These are phyloP conservation scores for Leishmania arabica DNA, from an alignment of 208 protist genomes.

Conservation along the genomic window DNA sequence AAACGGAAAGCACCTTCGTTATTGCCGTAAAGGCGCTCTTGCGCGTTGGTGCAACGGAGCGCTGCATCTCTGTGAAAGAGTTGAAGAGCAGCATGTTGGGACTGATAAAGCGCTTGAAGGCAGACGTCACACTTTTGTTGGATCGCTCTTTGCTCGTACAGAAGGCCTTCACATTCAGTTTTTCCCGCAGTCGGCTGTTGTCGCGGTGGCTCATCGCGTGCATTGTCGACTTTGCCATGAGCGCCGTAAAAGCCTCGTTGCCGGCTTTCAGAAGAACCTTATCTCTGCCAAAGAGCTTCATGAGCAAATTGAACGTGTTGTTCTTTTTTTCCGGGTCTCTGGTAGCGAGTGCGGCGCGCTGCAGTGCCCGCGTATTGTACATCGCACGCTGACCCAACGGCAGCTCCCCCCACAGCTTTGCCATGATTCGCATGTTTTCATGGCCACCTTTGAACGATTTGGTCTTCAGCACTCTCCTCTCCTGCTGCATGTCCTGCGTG, in stretches of 20 bases:
- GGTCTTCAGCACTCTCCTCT: slow-evolving; percentile 34
- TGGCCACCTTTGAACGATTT: slow-evolving; percentile 36
- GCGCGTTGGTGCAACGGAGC: slow-evolving; percentile 63
- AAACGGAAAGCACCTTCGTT: slow-evolving; percentile 33
- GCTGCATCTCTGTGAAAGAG: slow-evolving; percentile 87
- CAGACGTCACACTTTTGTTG: background rate
- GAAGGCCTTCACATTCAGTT: slow-evolving; percentile 23
- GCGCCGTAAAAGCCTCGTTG: slow-evolving; percentile 50
- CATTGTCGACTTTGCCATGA: slow-evolving; percentile 56
- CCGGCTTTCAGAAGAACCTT: slow-evolving; percentile 43
- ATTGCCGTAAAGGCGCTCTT: slow-evolving; percentile 45
- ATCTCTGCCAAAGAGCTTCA: slow-evolving; percentile 48
- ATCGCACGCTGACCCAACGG: slow-evolving; percentile 18
- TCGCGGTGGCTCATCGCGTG: slow-evolving; percentile 41
- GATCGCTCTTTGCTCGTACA: background rate
- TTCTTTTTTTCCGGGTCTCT: slow-evolving; percentile 43
- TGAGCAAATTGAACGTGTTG: slow-evolving; percentile 73
- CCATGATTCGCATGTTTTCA: slow-evolving; percentile 50
- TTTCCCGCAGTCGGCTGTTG: slow-evolving; percentile 27
- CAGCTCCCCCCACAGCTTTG: slow-evolving; percentile 44
- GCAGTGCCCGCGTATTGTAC: slow-evolving; percentile 55
- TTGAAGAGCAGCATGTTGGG: slow-evolving; percentile 74
- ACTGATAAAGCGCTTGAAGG: slow-evolving; percentile 17
- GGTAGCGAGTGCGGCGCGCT: slow-evolving; percentile 22
- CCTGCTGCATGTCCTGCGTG: slow-evolving; percentile 36